These are phyloP conservation scores for Pleurotus pulmonarius DNA, from an alignment of 768 basidiomycete species.

Conservation along the genomic window DNA sequence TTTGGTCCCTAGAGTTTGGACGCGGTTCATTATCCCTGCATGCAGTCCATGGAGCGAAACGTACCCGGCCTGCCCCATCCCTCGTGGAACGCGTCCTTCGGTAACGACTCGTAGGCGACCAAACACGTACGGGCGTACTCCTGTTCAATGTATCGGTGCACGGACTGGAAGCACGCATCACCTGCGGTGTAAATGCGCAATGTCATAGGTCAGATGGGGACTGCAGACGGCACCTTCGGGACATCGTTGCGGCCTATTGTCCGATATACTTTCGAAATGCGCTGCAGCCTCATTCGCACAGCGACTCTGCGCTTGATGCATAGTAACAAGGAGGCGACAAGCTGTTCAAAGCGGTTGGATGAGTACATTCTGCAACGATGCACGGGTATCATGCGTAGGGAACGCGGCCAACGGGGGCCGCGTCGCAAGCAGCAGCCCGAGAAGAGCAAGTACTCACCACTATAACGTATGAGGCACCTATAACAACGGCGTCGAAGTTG, in stretches of 20 bases:
- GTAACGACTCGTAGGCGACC: slow-evolving; percentile 67
- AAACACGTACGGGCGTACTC: slow-evolving; percentile 77
- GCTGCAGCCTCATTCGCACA: slow-evolving; percentile 58
- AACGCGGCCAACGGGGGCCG: neutral
- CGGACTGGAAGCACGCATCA: slow-evolving; percentile 36
- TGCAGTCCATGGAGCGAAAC: slow-evolving; percentile 12
- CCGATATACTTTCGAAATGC: slow-evolving; percentile 60
- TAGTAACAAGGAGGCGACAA: slow-evolving; percentile 53
- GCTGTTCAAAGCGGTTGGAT: slow-evolving; percentile 28
- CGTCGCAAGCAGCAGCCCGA: neutral
- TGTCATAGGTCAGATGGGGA: neutral
- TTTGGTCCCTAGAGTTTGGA: slow-evolving; percentile 42
- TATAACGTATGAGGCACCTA: slow-evolving; percentile 66
- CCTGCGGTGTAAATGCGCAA: neutral
- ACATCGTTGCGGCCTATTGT: slow-evolving; percentile 52
- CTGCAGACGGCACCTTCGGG: slow-evolving; percentile 44
- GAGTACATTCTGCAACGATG: neutral
- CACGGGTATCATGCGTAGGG: neutral
- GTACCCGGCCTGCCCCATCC: slow-evolving; percentile 76
- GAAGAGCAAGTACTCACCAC: slow-evolving; percentile 43
- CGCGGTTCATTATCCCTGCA: neutral
- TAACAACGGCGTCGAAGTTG: slow-evolving; percentile 66
- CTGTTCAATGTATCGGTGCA: slow-evolving; percentile 64
- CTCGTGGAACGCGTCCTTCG: slow-evolving; percentile 59
- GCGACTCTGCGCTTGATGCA: slow-evolving; percentile 69